These are phyloP conservation scores for Lathyrus oleraceus DNA, from an alignment of 306 rosid genomes.

Conservation along the genomic window DNA sequence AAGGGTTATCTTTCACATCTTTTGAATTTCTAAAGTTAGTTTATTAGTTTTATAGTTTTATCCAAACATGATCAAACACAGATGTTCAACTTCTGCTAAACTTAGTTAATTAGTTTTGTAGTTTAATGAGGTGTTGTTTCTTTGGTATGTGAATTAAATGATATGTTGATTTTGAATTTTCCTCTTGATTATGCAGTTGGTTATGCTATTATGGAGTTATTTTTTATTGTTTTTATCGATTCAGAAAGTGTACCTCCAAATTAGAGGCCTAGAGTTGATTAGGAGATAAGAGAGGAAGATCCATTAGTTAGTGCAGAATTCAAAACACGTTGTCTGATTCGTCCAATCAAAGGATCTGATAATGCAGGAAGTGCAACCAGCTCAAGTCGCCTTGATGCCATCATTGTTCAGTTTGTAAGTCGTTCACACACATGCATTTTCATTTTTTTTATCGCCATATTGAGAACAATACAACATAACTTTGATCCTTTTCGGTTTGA, in stretches of 20 bases:
- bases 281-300: slow-evolving; percentile 87
- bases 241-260: slow-evolving; percentile 87
- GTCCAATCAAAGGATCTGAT: slow-evolving; percentile 62
- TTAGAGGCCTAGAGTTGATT: slow-evolving; percentile 87
- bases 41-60: too few relatives aligned
- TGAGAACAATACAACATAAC: slow-evolving; percentile 6
- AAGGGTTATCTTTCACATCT: too few relatives aligned
- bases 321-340: slow-evolving; percentile 49
- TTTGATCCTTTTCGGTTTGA: slow-evolving; percentile 27
- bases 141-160: slow-evolving; percentile 23
- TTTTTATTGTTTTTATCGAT: slow-evolving; percentile 88
- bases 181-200: slow-evolving; percentile 61
- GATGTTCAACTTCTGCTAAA: slow-evolving; percentile 4
- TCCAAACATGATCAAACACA: not conserved
- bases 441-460: slow-evolving; percentile 4
- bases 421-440: not conserved
- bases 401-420: slow-evolving; percentile 99
- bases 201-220: slow-evolving; percentile 96
- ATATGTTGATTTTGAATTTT: slow-evolving; percentile 27
- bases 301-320: slow-evolving; percentile 66
- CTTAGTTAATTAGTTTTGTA: not conserved
- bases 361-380: slow-evolving; percentile 87
- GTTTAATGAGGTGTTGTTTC: slow-evolving; percentile 9
- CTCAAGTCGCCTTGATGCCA: slow-evolving; percentile 89
- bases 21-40: too few relatives aligned